These are phyloP conservation scores for Isochrysis galbana DNA, from an alignment of 78 protist genomes.

Conservation along the genomic window DNA sequence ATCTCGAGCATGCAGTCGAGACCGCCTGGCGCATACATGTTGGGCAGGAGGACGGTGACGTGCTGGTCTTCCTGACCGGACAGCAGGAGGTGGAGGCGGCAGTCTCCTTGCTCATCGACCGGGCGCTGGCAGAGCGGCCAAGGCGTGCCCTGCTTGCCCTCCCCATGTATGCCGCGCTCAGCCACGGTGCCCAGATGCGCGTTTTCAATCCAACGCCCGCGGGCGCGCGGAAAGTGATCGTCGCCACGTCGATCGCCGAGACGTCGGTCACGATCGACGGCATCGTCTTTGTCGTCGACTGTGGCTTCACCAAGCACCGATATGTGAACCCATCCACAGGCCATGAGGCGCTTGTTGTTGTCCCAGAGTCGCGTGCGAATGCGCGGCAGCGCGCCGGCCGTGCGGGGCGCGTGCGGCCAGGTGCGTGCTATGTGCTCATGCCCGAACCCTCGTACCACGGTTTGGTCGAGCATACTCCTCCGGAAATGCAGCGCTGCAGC, in stretches of 20 bases:
- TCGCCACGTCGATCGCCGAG: slow-evolving; percentile 99
- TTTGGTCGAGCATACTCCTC: neutral
- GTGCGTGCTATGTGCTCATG: slow-evolving; percentile 47
- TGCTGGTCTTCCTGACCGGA: slow-evolving; percentile 94
- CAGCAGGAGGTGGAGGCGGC: slow-evolving; percentile 93
- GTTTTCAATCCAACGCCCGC: slow-evolving; percentile 45
- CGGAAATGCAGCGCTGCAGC: slow-evolving; percentile 63
- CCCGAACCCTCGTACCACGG: slow-evolving; percentile 8
- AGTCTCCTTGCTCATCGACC: slow-evolving; percentile 64
- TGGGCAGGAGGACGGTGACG: slow-evolving; percentile 81
- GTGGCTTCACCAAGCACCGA: slow-evolving; percentile 51
- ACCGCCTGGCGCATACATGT: slow-evolving; percentile 92
- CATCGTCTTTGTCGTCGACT: slow-evolving; percentile 95
- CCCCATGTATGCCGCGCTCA: slow-evolving; percentile 89
- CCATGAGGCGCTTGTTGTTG: neutral
- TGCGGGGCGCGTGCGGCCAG: slow-evolving; percentile 45
- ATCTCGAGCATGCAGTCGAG: slow-evolving; percentile 18
- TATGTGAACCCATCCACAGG: neutral
- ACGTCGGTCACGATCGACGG: slow-evolving; percentile 97
- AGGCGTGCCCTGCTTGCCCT: slow-evolving; percentile 71
- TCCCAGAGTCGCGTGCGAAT: slow-evolving; percentile 9
- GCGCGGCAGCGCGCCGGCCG: slow-evolving; percentile 65
- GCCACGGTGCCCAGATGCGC: slow-evolving; percentile 81
- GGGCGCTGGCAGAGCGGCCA: slow-evolving; percentile 68
- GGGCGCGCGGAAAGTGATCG: slow-evolving; percentile 87